These are phyloP conservation scores for Plasmodium gonderi DNA, from an alignment of 169 alveolate species.

Conservation along the genomic window DNA sequence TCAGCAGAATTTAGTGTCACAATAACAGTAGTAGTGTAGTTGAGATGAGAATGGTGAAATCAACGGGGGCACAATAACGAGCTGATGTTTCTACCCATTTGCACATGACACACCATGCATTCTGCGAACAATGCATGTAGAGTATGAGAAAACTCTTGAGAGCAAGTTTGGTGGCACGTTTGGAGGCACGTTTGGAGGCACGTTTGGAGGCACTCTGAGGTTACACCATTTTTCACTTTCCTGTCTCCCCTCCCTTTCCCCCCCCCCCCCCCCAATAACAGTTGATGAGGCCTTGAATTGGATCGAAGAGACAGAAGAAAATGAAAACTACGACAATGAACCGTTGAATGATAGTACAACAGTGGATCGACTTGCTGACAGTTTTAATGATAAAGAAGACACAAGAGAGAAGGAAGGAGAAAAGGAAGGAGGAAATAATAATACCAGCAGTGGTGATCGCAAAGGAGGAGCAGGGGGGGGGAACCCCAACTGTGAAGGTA, in stretches of 20 bases:
- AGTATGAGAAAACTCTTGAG: too few relatives aligned
- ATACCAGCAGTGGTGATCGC: too few relatives aligned
- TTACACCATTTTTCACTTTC: neutral
- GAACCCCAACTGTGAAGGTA: constrained; percentile 1
- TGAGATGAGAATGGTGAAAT: too few relatives aligned
- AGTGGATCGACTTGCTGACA: neutral
- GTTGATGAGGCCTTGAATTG: constrained; percentile 69
- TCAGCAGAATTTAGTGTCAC: too few relatives aligned
- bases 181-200: too few relatives aligned
- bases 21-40: too few relatives aligned
- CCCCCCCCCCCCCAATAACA: neutral
- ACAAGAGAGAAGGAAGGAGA: neutral
- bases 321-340: neutral
- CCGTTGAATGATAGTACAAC: neutral
- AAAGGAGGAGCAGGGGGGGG: neutral
- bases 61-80: too few relatives aligned
- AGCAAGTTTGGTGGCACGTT: too few relatives aligned
- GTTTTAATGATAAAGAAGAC: neutral
- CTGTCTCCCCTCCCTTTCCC: neutral
- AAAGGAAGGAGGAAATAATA: neutral
- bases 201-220: too few relatives aligned
- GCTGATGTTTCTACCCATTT: too few relatives aligned
- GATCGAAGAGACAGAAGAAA: constrained; percentile 50
- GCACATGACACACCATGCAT: too few relatives aligned
- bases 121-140: too few relatives aligned